A percentile compares a stretch with the other conserved stretches of the same genome.
Conservation (phyloP, 2,329 filamentous ascomycete species). For the Amphichorda felina region DNA sequence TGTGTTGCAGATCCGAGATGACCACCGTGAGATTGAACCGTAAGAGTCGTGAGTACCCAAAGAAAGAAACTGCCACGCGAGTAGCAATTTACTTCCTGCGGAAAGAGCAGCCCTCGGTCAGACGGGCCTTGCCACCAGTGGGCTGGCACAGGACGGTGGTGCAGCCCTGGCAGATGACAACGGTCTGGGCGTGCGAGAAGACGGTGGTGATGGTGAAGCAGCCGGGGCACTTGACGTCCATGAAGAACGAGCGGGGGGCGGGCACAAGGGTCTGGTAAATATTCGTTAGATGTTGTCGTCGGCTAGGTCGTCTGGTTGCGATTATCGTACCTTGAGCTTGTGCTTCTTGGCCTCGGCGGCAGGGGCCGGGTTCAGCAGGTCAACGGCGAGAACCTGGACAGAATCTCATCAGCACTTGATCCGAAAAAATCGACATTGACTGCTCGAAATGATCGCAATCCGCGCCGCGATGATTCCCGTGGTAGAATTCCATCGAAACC, state of each 20-base stretch:
- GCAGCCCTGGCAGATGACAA: constrained; percentile 99
- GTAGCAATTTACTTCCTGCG: constrained; percentile 84
- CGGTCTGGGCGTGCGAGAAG: constrained; percentile 99
- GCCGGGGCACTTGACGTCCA: constrained; percentile 99
- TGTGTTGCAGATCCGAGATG: constrained; percentile 45
- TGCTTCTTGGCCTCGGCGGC: constrained; percentile 99
- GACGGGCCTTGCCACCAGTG: constrained; percentile 95
- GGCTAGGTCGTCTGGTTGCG: constrained; percentile 6
- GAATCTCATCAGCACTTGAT: constrained; percentile 28
- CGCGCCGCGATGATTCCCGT: background rate
- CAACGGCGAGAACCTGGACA: constrained; percentile 94
- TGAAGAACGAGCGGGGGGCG: constrained; percentile 98
- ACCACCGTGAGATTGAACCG: constrained; percentile 34
- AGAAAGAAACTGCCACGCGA: constrained; percentile 31
- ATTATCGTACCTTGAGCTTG: constrained; percentile 88
- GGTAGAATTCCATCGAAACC: background rate
- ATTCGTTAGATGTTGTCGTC: constrained; percentile 6
- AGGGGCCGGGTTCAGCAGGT: constrained; percentile 98
- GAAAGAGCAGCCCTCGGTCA: constrained; percentile 99
- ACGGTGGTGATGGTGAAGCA: constrained; percentile 99
- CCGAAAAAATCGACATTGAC: background rate
- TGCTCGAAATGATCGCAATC: too few relatives aligned
- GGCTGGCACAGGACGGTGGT: constrained; percentile 99
- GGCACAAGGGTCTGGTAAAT: constrained; percentile 72
- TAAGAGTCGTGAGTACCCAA: constrained; percentile 37